Base-by-base conservation (phyloP, 106 monocot genomes). In the Platanthera zijinensis region DNA sequence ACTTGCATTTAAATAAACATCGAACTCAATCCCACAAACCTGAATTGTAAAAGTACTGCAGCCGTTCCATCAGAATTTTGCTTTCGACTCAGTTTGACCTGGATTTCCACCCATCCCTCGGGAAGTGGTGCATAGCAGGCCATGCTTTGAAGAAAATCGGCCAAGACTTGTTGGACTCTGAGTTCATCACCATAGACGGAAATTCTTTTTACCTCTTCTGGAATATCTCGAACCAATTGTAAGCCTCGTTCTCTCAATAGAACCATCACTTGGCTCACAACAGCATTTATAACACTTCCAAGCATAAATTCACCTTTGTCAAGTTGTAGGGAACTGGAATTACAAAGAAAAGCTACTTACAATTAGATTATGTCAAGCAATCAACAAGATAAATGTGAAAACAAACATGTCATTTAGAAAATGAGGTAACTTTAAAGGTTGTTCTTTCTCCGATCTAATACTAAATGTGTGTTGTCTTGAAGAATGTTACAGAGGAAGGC, bases 211-310 rank as follows among this genome's bases (percentile, higher is more conserved):
- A 93, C 83, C 83, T 96, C 96, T 51, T 96, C 96, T 25, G 96
- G 92, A 72, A 96, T 96, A 74, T 96, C 90, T 30, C 96, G 82
- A 54, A 96, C 87, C 75, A 93, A 67, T 83, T 96, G 90, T 53
- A 96, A 73, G 32, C 87, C 85, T 78, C 84, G 92, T 81, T 96
- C 90, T 87, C 90, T 90, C 69, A 96, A 57, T 18, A 82, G 51
- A 84, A 93, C 82, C 96, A 96, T 96, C 57, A 89, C 92, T 84
- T 96, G 96, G 75, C 96, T 96, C 71, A 96, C 90, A 57, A 96
- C 85, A 75, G 89, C 92, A 82, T 89, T 93, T 71, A 96, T 83
- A 19, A 96, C 78, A 83, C 77, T 87, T 57, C 83, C 96, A 64
- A 96, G 80, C 9, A 78, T 66, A 80, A 96, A 92, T 71, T 90